A percentile compares a stretch with the other conserved stretches of the same genome.
These are phyloP conservation scores for Candida coleopterorum DNA, from an alignment of 805 yeast species.

Conservation along the genomic window DNA sequence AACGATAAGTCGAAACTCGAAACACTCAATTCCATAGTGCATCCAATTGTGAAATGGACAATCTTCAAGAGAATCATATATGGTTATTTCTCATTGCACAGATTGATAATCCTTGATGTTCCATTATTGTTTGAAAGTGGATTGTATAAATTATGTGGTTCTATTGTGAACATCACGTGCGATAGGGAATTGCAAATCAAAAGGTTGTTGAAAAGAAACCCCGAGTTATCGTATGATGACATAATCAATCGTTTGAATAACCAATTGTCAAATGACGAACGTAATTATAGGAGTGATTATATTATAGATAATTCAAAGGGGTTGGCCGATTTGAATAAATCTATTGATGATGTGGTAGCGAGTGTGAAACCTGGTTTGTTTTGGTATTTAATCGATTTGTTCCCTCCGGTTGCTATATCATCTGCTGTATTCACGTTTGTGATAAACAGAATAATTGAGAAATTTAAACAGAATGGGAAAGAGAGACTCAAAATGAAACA, in stretches of 20 bases:
- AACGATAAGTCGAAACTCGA: slow-evolving; percentile 55
- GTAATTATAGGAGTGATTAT: slow-evolving; percentile 56
- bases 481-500: slow-evolving; percentile 5
- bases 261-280: slow-evolving; percentile 66
- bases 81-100: slow-evolving; percentile 55
- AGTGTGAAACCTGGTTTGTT: slow-evolving; percentile 23
- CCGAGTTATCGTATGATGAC: slow-evolving; percentile 59
- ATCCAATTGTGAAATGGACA: slow-evolving; percentile 76
- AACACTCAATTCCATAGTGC: slow-evolving; percentile 70
- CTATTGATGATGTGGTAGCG: slow-evolving; percentile 18
- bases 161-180: slow-evolving; percentile 65
- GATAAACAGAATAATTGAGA: slow-evolving; percentile 16
- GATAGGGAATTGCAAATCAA: slow-evolving; percentile 51
- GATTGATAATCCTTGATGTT: slow-evolving; percentile 75
- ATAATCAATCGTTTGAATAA: slow-evolving; percentile 67
- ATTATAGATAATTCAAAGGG: slow-evolving; percentile 57
- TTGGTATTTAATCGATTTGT: slow-evolving; percentile 18
- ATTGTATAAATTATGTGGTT: slow-evolving; percentile 67
- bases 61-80: slow-evolving; percentile 53
- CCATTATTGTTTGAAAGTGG: slow-evolving; percentile 85
- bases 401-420: slow-evolving; percentile 24
- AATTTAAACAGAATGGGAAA: slow-evolving; percentile 17
- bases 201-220: slow-evolving; percentile 64
- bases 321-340: slow-evolving; percentile 17
- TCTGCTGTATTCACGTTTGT: slow-evolving; percentile 20